A percentile compares a stretch with the other conserved stretches of the same genome.
Conservation (phyloP, 352 stramenopile genomes). For the Peronospora tabacina region DNA sequence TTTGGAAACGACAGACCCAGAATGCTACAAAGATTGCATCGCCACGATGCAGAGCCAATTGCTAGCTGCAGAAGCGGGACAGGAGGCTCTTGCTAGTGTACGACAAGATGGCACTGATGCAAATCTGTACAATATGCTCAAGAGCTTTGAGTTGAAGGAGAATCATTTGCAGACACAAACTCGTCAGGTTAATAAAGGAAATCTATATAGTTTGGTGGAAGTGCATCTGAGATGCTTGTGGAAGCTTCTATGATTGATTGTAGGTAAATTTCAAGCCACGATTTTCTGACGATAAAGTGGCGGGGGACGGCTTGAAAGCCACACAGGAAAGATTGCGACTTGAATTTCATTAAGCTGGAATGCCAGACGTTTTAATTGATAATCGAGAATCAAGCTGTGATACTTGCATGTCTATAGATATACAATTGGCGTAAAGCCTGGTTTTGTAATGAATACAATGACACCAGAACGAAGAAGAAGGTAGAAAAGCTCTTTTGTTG, state of each 20-base stretch:
- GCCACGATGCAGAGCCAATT: conserved; percentile 59
- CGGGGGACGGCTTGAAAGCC: conserved; percentile 37
- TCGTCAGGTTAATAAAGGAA: conserved; percentile 14
- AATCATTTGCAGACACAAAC: conserved; percentile 7
- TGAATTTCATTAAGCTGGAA: background rate
- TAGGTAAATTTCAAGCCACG: conserved; percentile 42
- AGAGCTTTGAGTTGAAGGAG: no score
- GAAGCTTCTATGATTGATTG: conserved; percentile 1
- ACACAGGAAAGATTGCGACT: conserved; percentile 51
- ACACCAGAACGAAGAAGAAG: conserved; percentile 58
- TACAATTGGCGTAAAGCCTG: conserved; percentile 66
- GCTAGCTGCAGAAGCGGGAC: conserved; percentile 20
- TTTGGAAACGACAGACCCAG: conserved; percentile 58
- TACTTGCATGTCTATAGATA: conserved; percentile 25
- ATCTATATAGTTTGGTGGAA: no score
- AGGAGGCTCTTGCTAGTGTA: background rate
- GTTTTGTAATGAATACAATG: conserved; percentile 75
- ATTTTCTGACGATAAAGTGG: conserved; percentile 70
- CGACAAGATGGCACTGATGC: no score
- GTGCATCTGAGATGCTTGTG: background rate
- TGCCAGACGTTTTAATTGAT: background rate
- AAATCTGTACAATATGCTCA: no score
- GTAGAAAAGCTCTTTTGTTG: conserved; percentile 26
- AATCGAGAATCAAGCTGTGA: conserved; percentile 1
- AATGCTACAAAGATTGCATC: conserved; percentile 56